Evolutionary conservation across 2,329 filamentous ascomycete genomes (phyloP).

Genomic region (Paecilomyces sp.): DNA sequence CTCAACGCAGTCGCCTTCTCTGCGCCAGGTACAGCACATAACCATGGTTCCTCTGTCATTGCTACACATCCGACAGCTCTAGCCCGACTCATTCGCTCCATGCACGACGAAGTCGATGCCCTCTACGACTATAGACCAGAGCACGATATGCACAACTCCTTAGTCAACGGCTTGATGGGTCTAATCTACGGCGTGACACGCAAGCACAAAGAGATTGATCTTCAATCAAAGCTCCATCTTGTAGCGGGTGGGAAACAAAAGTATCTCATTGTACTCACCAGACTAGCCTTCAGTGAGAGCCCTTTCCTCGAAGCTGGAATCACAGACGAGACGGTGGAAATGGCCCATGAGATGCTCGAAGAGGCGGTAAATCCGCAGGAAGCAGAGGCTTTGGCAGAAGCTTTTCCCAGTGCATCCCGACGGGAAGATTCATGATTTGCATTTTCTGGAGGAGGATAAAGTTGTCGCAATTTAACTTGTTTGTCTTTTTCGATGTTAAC

Average conservation of each 20-base stretch:
- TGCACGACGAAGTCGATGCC: conserved; percentile 63
- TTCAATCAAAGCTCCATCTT: conserved; percentile 63
- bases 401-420: conserved; percentile 33
- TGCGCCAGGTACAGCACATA: conserved; percentile 52
- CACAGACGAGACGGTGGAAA: conserved; percentile 68
- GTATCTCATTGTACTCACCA: conserved; percentile 70
- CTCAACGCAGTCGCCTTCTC: conserved; percentile 36
- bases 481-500: neutral
- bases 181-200: conserved; percentile 55
- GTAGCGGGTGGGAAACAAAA: conserved; percentile 71
- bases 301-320: conserved; percentile 69
- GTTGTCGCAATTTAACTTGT: neutral
- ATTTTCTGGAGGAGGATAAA: neutral
- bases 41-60: conserved; percentile 55
- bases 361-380: conserved; percentile 73
- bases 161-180: conserved; percentile 55
- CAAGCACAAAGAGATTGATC: conserved; percentile 58
- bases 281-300: conserved; percentile 80
- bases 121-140: conserved; percentile 49
- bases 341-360: conserved; percentile 76
- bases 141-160: conserved; percentile 38
- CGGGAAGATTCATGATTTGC: conserved; percentile 13
- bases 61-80: conserved; percentile 62
- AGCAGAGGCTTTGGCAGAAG: conserved; percentile 52
- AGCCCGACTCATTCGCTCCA: conserved; percentile 65